Conservation (phyloP, 352 stramenopile species). For the Bremia lactucae region DNA sequence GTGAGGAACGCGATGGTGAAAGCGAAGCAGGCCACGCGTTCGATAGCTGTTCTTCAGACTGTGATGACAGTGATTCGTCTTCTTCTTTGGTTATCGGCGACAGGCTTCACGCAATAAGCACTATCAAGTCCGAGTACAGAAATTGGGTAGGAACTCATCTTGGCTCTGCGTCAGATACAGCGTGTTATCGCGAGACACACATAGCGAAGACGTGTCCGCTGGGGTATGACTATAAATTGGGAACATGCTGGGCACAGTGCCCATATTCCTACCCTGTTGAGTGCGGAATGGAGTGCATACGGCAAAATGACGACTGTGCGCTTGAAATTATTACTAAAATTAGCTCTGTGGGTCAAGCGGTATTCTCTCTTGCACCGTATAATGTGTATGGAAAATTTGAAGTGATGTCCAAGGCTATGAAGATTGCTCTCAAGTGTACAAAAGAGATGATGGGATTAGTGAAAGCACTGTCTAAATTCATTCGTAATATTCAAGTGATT, state of each 20-base stretch:
- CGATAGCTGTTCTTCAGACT: slow-evolving; percentile 1
- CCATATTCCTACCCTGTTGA: slow-evolving; percentile 24
- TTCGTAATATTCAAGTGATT: slow-evolving; percentile 21
- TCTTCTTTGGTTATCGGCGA: slow-evolving; percentile 1
- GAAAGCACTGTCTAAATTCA: slow-evolving; percentile 25
- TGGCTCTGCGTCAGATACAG: slow-evolving; percentile 8
- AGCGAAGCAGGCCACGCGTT: neutral
- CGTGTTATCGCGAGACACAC: slow-evolving; percentile 28
- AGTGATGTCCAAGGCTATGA: slow-evolving; percentile 19
- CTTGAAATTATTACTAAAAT: slow-evolving; percentile 26
- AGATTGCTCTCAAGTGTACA: slow-evolving; percentile 25
- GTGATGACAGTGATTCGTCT: slow-evolving; percentile 1
- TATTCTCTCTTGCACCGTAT: slow-evolving; percentile 16
- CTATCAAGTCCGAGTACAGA: slow-evolving; percentile 20
- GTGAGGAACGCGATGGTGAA: neutral
- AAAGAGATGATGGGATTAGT: slow-evolving; percentile 30
- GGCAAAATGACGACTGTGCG: slow-evolving; percentile 32
- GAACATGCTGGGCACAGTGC: slow-evolving; percentile 32
- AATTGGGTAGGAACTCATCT: slow-evolving; percentile 26
- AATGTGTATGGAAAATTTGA: slow-evolving; percentile 22
- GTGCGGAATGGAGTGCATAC: slow-evolving; percentile 35
- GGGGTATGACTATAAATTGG: slow-evolving; percentile 21
- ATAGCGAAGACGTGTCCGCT: slow-evolving; percentile 22
- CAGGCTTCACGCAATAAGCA: slow-evolving; percentile 13
- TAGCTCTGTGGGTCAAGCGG: slow-evolving; percentile 12